These are phyloP conservation scores for Yamadazyma sp. DNA, from an alignment of 805 yeast genomes.

Conservation along the genomic window DNA sequence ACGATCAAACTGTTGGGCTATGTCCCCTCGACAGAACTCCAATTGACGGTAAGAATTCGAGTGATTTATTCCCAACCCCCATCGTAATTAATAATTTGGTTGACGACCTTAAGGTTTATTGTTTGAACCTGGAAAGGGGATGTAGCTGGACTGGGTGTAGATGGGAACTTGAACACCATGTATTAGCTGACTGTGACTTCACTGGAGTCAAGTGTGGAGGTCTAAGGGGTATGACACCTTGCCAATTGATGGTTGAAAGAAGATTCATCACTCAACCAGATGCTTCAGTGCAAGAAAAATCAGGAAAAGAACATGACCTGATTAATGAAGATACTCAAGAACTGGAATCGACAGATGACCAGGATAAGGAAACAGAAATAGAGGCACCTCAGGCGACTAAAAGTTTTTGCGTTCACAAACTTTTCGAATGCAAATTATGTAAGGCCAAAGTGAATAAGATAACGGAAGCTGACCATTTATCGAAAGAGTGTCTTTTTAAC, in stretches of 20 bases:
- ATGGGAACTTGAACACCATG: slow-evolving; percentile 56
- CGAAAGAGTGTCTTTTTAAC: slow-evolving; percentile 38
- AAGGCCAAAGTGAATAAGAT: slow-evolving; percentile 22
- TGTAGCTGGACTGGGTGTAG: slow-evolving; percentile 57
- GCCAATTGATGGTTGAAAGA: slow-evolving; percentile 16
- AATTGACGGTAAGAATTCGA: slow-evolving; percentile 28
- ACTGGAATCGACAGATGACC: not conserved
- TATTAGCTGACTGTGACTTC: slow-evolving; percentile 30
- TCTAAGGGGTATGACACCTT: slow-evolving; percentile 10
- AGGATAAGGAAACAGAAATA: slow-evolving; percentile 4
- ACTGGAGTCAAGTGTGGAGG: slow-evolving; percentile 37
- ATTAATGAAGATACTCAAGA: slow-evolving; percentile 7
- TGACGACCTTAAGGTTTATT: slow-evolving; percentile 56
- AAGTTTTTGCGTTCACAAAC: slow-evolving; percentile 37
- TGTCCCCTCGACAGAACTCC: slow-evolving; percentile 66
- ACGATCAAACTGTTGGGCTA: slow-evolving; percentile 14
- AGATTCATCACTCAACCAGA: slow-evolving; percentile 8
- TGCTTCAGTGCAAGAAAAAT: slow-evolving; percentile 1
- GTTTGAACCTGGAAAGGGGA: slow-evolving; percentile 52
- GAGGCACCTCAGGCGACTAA: slow-evolving; percentile 5
- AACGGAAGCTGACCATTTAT: slow-evolving; percentile 31
- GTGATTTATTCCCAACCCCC: slow-evolving; percentile 48
- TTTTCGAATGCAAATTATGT: slow-evolving; percentile 38
- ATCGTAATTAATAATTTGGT: slow-evolving; percentile 55
- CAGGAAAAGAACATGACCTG: slow-evolving; percentile 10